Percentiles rank a stretch among this genome's conserved stretches.
These are phyloP conservation scores for Ambispora gerdemannii DNA, from an alignment of 192 early-diverging fungal genomes.

Conservation along the genomic window DNA sequence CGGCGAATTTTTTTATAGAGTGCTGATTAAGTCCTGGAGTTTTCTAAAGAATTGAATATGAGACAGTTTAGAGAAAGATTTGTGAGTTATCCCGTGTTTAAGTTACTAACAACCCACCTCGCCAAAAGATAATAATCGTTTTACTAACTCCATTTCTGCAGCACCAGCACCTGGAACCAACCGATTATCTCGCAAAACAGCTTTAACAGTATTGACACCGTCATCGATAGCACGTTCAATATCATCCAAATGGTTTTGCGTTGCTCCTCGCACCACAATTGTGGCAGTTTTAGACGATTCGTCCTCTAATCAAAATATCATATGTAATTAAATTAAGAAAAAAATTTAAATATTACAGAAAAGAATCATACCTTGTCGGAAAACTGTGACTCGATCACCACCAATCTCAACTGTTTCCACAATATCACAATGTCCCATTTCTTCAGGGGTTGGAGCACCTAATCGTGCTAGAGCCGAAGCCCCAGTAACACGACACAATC, in stretches of 20 bases:
- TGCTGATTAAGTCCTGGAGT: constrained; percentile 96
- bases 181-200: constrained; percentile 78
- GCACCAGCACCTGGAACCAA: constrained; percentile 93
- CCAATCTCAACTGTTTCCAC: constrained; percentile 97
- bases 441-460: constrained; percentile 90
- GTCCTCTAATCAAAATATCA: no score
- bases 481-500: constrained; percentile 88
- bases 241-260: constrained; percentile 93
- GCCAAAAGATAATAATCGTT: constrained; percentile 70
- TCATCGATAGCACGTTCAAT: constrained; percentile 97
- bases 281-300: constrained; percentile 88
- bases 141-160: constrained; percentile 87
- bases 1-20: constrained; percentile 92
- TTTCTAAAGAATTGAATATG: no score
- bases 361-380: constrained; percentile 67
- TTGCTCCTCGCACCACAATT: constrained; percentile 94
- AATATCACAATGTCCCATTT: constrained; percentile 97
- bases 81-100: background rate
- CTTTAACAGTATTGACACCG: constrained; percentile 95
- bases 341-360: constrained; percentile 17
- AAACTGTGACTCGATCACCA: constrained; percentile 94
- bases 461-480: constrained; percentile 91
- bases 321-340: no score
- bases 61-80: background rate
- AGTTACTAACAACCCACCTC: constrained; percentile 45